Evolutionary conservation across 768 basidiomycete species (phyloP), one percentile per base, ranked within the genome.

Genomic region (Boletellus ananas): DNA sequence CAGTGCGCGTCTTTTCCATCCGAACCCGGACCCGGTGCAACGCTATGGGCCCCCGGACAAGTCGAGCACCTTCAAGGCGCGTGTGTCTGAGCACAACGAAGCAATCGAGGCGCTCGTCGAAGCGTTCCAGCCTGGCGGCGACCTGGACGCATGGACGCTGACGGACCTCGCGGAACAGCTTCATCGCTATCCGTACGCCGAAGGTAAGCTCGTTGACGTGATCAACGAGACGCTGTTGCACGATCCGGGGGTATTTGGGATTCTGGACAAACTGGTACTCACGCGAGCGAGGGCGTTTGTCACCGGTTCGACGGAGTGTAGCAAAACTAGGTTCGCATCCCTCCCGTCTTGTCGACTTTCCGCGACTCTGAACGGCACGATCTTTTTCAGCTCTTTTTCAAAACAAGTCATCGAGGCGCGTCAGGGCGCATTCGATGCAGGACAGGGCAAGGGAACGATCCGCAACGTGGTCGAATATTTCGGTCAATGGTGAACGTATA

Each of bases 181-280:
- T 29, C 51, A 18, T 31, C 45, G 50, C 5, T 63, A 63, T 43
- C 61, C 59, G 1, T 57, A 55, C 45, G 65, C 60, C 43, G 52
- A 58, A 35, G 45, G 66, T 31, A 52, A 23, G 48, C 29, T 66
- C 16, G 40, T 11, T 11, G 29, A 29, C 29, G 29, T 49, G 4
- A 34, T 66, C 12, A 49, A 63, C 17, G 61, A 57, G 13, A 66
- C 69, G 20, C 47, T 76, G 18, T 54, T 79, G 36, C 56, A 71
- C 9, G 83, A 85, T 52, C 49, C 72, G 0, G 83, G 83, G 0
- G 66, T 79, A 20, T 54, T 72, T 42, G 80, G 75, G 1, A 84
- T 84, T 42, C 55, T 85, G 50, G 79, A 84, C 51, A 83, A 82
- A 62, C 62, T 77, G 50, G 73, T 81, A 35, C 71, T 74, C n/a